These are phyloP conservation scores for Huntiella abstrusa DNA, from an alignment of 2,329 filamentous ascomycete species.

Conservation along the genomic window DNA sequence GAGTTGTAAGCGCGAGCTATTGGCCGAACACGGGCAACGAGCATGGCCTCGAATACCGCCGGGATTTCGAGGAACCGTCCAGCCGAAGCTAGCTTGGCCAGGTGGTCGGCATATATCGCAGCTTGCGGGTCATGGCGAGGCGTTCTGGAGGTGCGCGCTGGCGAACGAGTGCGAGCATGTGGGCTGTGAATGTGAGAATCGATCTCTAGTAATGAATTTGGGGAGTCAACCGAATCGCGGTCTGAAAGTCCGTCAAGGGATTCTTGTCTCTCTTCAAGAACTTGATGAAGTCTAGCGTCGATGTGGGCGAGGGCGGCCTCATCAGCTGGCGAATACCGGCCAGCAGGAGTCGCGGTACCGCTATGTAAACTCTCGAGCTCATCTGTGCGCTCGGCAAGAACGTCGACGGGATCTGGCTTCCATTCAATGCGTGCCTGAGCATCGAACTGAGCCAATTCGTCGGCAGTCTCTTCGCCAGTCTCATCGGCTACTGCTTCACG, in stretches of 20 bases:
- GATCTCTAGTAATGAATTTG: slow-evolving; percentile 19
- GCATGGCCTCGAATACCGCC: slow-evolving; percentile 74
- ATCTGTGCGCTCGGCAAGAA: slow-evolving; percentile 15
- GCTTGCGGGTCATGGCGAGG: slow-evolving; percentile 45
- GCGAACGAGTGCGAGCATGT: slow-evolving; percentile 23
- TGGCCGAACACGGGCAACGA: slow-evolving; percentile 64
- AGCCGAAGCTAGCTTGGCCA: slow-evolving; percentile 52
- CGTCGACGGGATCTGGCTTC: slow-evolving; percentile 41
- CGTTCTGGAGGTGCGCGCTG: slow-evolving; percentile 36
- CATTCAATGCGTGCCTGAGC: slow-evolving; percentile 79
- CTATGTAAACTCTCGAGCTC: slow-evolving; percentile 13
- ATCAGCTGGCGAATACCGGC: slow-evolving; percentile 22
- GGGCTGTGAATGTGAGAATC: slow-evolving; percentile 25
- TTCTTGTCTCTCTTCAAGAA: slow-evolving; percentile 41
- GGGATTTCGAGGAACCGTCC: slow-evolving; percentile 75
- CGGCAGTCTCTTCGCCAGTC: slow-evolving; percentile 36
- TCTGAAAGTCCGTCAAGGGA: slow-evolving; percentile 24
- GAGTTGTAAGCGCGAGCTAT: slow-evolving; percentile 82
- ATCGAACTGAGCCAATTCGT: slow-evolving; percentile 84
- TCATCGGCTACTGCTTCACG: slow-evolving; percentile 37
- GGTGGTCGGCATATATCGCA: slow-evolving; percentile 55
- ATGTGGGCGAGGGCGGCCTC: slow-evolving; percentile 57
- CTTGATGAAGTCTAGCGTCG: slow-evolving; percentile 65
- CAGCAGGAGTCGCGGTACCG: slow-evolving; percentile 12
- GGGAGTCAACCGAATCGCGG: slow-evolving; percentile 17